Percentiles rank a stretch among this genome's conserved stretches.
These are phyloP conservation scores for Phaeoacremonium minimum DNA, from an alignment of 2,329 filamentous ascomycete species.

Conservation along the genomic window DNA sequence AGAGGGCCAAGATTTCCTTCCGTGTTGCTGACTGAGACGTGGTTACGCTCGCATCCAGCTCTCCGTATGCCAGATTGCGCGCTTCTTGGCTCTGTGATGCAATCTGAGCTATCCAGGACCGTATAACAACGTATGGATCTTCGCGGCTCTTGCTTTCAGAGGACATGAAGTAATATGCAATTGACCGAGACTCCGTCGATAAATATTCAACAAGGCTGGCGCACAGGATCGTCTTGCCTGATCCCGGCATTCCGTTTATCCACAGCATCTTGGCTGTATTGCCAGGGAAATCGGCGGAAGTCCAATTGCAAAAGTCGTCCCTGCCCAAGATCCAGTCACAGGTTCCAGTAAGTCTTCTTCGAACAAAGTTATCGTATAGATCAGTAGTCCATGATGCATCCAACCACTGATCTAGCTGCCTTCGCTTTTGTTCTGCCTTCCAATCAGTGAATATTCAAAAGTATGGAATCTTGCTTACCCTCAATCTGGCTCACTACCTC, in stretches of 20 bases:
- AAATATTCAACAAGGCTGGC: constrained; percentile 21
- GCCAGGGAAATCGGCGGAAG: constrained; percentile 3
- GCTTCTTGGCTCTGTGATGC: constrained; percentile 12
- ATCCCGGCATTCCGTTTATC: constrained; percentile 23
- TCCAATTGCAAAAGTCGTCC: constrained; percentile 12
- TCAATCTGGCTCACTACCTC: too few relatives aligned
- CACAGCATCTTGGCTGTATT: constrained; percentile 17
- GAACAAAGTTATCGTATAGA: constrained; percentile 13
- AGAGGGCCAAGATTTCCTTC: too few relatives aligned
- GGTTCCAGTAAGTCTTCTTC: constrained; percentile 14
- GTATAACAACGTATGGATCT: constrained; percentile 17
- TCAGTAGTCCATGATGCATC: too few relatives aligned
- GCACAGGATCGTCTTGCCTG: constrained; percentile 27
- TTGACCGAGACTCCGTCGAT: rapidly evolving
- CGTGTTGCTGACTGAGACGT: too few relatives aligned
- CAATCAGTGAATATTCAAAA: too few relatives aligned
- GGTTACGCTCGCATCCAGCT: too few relatives aligned
- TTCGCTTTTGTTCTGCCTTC: too few relatives aligned
- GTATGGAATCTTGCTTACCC: too few relatives aligned
- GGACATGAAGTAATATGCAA: constrained; percentile 27
- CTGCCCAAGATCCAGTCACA: constrained; percentile 20
- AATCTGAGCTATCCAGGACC: constrained; percentile 25
- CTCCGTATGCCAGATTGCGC: constrained; percentile 2
- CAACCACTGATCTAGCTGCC: too few relatives aligned
- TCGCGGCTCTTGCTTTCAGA: constrained; percentile 16